Evolutionary conservation across 331 rosid genomes (phyloP).

Genomic region (Spiraea crenata): DNA sequence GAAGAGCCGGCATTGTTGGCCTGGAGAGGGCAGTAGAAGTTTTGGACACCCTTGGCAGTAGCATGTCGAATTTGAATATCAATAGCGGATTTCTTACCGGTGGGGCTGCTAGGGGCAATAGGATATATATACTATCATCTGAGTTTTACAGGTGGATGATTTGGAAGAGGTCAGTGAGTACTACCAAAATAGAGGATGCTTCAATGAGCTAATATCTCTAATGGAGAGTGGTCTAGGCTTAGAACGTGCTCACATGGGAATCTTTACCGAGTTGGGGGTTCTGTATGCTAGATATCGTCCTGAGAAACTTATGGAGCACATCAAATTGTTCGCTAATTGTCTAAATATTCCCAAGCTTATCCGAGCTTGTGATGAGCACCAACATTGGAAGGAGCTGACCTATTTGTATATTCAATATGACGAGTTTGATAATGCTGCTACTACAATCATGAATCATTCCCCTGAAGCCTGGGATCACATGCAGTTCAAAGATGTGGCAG

Average conservation of each 20-base stretch:
- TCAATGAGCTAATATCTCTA: constrained; percentile 92
- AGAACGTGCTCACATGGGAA: constrained; percentile 99
- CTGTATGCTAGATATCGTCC: constrained; percentile 98
- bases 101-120: constrained; percentile 49
- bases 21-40: constrained; percentile 66
- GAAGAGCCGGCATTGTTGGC: constrained; percentile 52
- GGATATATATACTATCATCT: constrained; percentile 71
- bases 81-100: constrained; percentile 51
- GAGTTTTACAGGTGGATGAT: constrained; percentile 90
- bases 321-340: constrained; percentile 88
- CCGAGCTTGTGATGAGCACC: constrained; percentile 99
- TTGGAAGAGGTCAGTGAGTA: constrained; percentile 98
- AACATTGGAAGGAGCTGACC: constrained; percentile 96
- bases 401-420: constrained; percentile 96
- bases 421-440: constrained; percentile 97
- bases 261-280: constrained; percentile 97
- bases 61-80: constrained; percentile 54
- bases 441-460: constrained; percentile 98
- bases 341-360: constrained; percentile 97
- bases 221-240: constrained; percentile 99
- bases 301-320: constrained; percentile 99
- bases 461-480: constrained; percentile 99
- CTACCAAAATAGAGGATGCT: constrained; percentile 98
- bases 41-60: constrained; percentile 66
- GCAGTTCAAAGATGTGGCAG: constrained; percentile 94